Evolutionary conservation across 805 yeast genomes (phyloP).

Genomic region (Wickerhamiella occidentalis): DNA sequence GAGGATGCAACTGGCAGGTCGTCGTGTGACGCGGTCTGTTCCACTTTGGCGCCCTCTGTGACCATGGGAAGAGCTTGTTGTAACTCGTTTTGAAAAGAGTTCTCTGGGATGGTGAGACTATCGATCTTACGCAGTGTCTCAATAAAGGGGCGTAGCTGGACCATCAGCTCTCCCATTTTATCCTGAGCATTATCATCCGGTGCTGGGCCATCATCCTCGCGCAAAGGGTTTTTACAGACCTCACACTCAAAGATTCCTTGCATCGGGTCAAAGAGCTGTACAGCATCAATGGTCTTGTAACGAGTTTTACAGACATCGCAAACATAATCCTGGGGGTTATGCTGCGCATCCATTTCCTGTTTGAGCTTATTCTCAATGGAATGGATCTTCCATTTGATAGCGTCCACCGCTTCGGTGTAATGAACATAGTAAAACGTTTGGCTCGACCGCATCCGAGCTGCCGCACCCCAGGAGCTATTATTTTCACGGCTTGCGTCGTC

Average conservation of each 20-base stretch:
- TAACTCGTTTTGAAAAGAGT: constrained; percentile 76
- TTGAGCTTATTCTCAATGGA: constrained; percentile 66
- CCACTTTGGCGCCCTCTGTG: constrained; percentile 12
- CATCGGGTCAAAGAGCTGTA: constrained; percentile 68
- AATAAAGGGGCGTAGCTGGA: constrained; percentile 78
- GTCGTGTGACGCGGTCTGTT: constrained; percentile 14
- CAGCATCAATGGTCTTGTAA: constrained; percentile 78
- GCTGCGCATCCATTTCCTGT: constrained; percentile 69
- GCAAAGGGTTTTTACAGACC: constrained; percentile 60
- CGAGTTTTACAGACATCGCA: constrained; percentile 78
- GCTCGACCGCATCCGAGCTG: constrained; percentile 30
- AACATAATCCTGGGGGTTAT: constrained; percentile 86
- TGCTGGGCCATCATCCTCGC: constrained; percentile 81
- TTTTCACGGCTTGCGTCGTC: constrained; percentile 47
- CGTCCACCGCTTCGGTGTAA: constrained; percentile 85
- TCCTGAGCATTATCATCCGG: constrained; percentile 72
- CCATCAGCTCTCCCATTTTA: constrained; percentile 70
- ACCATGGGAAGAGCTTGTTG: constrained; percentile 59
- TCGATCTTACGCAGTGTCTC: constrained; percentile 71
- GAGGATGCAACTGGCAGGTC: constrained; percentile 16
- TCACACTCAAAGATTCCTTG: constrained; percentile 73
- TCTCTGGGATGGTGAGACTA: constrained; percentile 69
- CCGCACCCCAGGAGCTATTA: constrained; percentile 33
- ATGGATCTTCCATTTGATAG: constrained; percentile 93
- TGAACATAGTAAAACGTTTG: constrained; percentile 80